A percentile compares a stretch with the other conserved stretches of the same genome.
phyloP scores from a whole-genome alignment of 352 stramenopile species.

The Globisporangium nagaii region DNA sequence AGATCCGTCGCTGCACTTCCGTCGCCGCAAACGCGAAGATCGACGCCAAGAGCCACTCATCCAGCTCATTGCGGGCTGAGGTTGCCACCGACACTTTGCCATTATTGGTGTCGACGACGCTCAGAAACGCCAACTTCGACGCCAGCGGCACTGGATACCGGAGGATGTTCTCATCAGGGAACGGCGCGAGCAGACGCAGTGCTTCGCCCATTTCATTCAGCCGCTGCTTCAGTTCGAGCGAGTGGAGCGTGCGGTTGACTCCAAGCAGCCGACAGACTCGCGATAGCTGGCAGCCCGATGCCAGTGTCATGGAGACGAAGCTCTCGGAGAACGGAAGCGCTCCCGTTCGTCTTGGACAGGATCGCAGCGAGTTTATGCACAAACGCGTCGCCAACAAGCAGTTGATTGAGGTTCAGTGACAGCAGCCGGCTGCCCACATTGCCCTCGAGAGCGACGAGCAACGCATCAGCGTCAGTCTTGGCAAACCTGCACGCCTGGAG shows the following conservation, averaged over 20 bases:
- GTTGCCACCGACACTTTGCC: neutral
- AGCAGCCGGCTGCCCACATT: neutral
- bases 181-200: neutral
- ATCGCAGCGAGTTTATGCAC: neutral
- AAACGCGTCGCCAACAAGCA: neutral
- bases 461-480: neutral
- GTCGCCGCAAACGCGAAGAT: slow-evolving; percentile 1
- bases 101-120: neutral
- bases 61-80: neutral
- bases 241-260: neutral
- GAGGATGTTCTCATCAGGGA: neutral
- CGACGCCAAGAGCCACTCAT: neutral
- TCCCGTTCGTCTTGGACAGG: neutral
- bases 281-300: neutral
- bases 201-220: neutral
- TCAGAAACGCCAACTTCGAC: neutral
- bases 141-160: neutral
- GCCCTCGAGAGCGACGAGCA: neutral
- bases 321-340: neutral
- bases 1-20: neutral
- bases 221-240: neutral
- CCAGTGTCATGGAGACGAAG: slow-evolving; percentile 1
- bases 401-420: slow-evolving; percentile 1
- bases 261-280: neutral
- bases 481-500: neutral